Conservation (phyloP, 2,329 filamentous ascomycete genomes). For the Ophiostoma perfectum region DNA sequence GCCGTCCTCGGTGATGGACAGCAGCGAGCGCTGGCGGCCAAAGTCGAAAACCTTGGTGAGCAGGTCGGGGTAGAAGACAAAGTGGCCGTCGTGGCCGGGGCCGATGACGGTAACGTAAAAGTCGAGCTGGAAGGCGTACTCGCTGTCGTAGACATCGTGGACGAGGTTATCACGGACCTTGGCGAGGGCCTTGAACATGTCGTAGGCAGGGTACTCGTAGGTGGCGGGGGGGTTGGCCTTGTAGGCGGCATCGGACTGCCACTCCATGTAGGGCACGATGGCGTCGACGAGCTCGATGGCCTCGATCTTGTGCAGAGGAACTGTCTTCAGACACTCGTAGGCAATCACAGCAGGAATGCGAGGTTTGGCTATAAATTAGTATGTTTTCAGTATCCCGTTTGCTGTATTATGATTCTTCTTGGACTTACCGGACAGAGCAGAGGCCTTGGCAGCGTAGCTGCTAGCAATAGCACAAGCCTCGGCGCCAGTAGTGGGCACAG, state of each 20-base stretch:
- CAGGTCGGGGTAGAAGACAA: constrained; percentile 39
- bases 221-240: constrained; percentile 37
- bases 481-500: not conserved
- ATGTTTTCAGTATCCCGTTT: no score
- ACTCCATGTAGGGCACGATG: constrained; percentile 39
- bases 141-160: constrained; percentile 36
- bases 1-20: constrained; percentile 36
- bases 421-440: constrained; percentile 14
- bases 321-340: constrained; percentile 39
- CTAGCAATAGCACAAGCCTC: constrained; percentile 25
- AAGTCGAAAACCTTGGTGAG: constrained; percentile 37
- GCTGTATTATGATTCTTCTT: not conserved
- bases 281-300: constrained; percentile 38
- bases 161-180: constrained; percentile 34
- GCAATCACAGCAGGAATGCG: constrained; percentile 37
- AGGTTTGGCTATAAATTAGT: constrained; percentile 27
- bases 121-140: constrained; percentile 40
- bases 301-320: constrained; percentile 37
- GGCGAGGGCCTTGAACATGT: constrained; percentile 36
- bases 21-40: constrained; percentile 37
- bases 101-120: constrained; percentile 38
- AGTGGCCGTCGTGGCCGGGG: constrained; percentile 40
- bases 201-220: constrained; percentile 38
- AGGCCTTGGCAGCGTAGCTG: constrained; percentile 25
- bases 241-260: constrained; percentile 38